These are phyloP conservation scores for Cadophora luteo-olivacea DNA, from an alignment of 2,329 filamentous ascomycete genomes.

Conservation along the genomic window DNA sequence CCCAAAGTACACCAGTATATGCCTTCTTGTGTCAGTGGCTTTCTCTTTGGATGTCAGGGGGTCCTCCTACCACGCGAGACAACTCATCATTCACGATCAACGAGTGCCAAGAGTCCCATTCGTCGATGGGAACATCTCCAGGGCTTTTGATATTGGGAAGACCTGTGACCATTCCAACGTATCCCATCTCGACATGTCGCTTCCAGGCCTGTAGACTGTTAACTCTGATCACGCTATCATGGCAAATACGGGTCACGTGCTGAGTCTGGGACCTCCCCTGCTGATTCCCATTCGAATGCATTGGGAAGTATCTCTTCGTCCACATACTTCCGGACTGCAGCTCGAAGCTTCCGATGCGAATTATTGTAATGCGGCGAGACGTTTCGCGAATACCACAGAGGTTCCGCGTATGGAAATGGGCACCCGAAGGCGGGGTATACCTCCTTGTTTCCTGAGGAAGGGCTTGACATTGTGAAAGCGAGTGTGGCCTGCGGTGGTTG, in stretches of 20 bases:
- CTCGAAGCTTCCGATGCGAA: slow-evolving; percentile 64
- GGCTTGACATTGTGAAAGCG: background rate
- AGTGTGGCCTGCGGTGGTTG: no score
- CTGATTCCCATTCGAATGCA: slow-evolving; percentile 69
- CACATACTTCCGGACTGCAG: slow-evolving; percentile 63
- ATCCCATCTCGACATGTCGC: slow-evolving; percentile 42
- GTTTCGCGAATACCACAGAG: slow-evolving; percentile 44
- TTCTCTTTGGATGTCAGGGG: background rate
- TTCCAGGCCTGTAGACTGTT: slow-evolving; percentile 37
- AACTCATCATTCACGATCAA: slow-evolving; percentile 63
- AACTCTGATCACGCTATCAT: background rate
- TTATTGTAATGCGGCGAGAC: slow-evolving; percentile 65
- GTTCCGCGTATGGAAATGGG: slow-evolving; percentile 43
- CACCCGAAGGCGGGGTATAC: slow-evolving; percentile 37
- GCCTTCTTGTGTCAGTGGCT: slow-evolving; percentile 43
- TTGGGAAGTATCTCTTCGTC: slow-evolving; percentile 63
- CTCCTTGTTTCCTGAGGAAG: background rate
- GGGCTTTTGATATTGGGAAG: slow-evolving; percentile 49
- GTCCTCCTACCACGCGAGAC: slow-evolving; percentile 49
- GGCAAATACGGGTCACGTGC: slow-evolving; percentile 43
- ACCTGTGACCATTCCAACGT: slow-evolving; percentile 47
- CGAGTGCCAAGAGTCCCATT: slow-evolving; percentile 63
- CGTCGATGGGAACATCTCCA: slow-evolving; percentile 52
- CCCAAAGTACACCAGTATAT: slow-evolving; percentile 62
- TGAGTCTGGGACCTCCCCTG: slow-evolving; percentile 55